These are phyloP conservation scores for Cladosporium cucumerinum DNA, from an alignment of 2,329 filamentous ascomycete species.

Conservation along the genomic window DNA sequence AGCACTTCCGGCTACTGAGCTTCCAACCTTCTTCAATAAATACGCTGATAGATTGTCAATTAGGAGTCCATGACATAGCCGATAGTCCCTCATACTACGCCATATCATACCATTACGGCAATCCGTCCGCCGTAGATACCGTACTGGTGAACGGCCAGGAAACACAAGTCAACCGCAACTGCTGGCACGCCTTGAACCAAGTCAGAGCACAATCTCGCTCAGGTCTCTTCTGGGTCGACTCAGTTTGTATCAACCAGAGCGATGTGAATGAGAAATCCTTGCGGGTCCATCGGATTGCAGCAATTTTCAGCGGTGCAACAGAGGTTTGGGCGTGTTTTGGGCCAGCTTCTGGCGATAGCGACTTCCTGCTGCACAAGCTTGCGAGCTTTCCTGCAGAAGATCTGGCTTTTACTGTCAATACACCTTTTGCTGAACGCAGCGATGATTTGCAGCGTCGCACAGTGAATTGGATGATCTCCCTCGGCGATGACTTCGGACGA, in stretches of 20 bases:
- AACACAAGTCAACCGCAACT: neutral
- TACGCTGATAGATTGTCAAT: neutral
- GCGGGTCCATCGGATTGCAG: constrained; percentile 19
- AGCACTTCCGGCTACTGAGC: neutral
- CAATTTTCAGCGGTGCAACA: constrained; percentile 6
- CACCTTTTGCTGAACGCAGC: neutral
- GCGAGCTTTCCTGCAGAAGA: neutral
- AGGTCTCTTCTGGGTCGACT: constrained; percentile 17
- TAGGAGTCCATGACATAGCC: neutral
- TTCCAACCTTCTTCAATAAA: neutral
- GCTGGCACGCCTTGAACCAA: neutral
- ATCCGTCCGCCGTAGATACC: neutral
- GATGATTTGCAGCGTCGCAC: neutral
- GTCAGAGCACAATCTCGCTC: neutral
- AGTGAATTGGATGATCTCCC: neutral
- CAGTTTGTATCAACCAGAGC: constrained; percentile 20
- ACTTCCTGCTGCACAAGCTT: neutral
- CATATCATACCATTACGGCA: neutral
- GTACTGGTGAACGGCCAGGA: neutral
- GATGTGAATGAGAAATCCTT: constrained; percentile 17
- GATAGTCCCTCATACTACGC: neutral
- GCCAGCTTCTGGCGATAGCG: neutral
- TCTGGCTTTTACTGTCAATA: neutral
- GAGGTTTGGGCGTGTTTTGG: constrained; percentile 7
- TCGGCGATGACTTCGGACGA: neutral